These are phyloP conservation scores for Apiospora arundinis DNA, from an alignment of 2,329 filamentous ascomycete genomes.

Conservation along the genomic window DNA sequence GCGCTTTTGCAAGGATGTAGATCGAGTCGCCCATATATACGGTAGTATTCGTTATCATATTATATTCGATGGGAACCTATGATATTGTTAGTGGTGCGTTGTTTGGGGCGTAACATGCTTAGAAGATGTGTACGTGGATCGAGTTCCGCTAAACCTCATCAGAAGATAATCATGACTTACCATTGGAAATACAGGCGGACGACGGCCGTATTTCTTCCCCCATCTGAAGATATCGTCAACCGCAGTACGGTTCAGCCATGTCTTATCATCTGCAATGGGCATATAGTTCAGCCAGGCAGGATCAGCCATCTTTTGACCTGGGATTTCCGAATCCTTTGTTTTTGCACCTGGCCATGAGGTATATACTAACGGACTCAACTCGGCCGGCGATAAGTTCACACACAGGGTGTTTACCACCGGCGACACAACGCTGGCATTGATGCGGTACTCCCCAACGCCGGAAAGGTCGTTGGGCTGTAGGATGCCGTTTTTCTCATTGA, in stretches of 20 bases:
- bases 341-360: conserved; percentile 59
- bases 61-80: conserved; percentile 65
- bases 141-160: background rate
- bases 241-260: conserved; percentile 61
- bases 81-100: background rate
- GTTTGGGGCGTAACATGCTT: background rate
- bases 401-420: conserved; percentile 77
- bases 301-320: conserved; percentile 42
- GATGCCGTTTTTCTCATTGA: conserved; percentile 66
- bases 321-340: conserved; percentile 42
- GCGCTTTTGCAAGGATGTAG: conserved; percentile 67
- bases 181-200: conserved; percentile 58
- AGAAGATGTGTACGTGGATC: background rate
- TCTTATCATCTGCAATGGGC: conserved; percentile 38
- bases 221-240: conserved; percentile 77
- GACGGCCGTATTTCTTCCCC: conserved; percentile 57
- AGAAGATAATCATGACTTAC: conserved; percentile 47
- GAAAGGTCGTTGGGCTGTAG: conserved; percentile 70
- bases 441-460: conserved; percentile 71
- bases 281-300: conserved; percentile 48
- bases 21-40: conserved; percentile 56
- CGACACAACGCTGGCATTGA: conserved; percentile 73
- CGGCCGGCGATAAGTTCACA: conserved; percentile 64
- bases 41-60: conserved; percentile 68
- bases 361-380: conserved; percentile 71